These are phyloP conservation scores for Biscogniauxia marginata DNA, from an alignment of 2,329 filamentous ascomycete genomes.

Conservation along the genomic window DNA sequence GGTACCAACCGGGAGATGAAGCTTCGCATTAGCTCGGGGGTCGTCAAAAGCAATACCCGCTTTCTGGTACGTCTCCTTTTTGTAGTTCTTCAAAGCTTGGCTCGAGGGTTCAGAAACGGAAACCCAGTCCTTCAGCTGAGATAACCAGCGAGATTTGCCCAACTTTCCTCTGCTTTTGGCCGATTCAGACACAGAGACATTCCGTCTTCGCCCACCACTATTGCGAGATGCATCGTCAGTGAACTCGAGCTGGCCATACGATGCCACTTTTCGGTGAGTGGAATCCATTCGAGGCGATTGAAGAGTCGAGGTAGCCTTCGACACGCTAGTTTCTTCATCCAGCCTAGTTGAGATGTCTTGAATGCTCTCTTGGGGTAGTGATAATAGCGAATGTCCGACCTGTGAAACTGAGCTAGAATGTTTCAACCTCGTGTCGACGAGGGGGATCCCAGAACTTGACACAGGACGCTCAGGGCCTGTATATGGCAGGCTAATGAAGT, in stretches of 20 bases:
- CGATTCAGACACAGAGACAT: slow-evolving; percentile 10
- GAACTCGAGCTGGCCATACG: slow-evolving; percentile 1
- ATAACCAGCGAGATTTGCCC: slow-evolving; percentile 37
- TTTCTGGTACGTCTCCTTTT: slow-evolving; percentile 41
- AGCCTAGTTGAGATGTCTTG: slow-evolving; percentile 4
- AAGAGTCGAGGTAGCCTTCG: slow-evolving; percentile 6
- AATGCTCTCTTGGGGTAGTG: slow-evolving; percentile 1
- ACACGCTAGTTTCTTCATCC: slow-evolving; percentile 1
- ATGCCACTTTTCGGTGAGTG: slow-evolving; percentile 2
- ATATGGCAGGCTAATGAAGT: slow-evolving; percentile 10
- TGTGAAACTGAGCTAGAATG: slow-evolving; percentile 4
- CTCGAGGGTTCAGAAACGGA: slow-evolving; percentile 49
- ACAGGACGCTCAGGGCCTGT: slow-evolving; percentile 21
- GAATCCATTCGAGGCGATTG: slow-evolving; percentile 11
- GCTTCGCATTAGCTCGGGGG: slow-evolving; percentile 43
- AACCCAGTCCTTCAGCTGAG: slow-evolving; percentile 49
- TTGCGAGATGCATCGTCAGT: slow-evolving; percentile 1
- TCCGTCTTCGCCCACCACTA: slow-evolving; percentile 3
- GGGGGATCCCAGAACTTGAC: slow-evolving; percentile 28
- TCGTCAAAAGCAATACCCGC: slow-evolving; percentile 45
- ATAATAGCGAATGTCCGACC: slow-evolving; percentile 1
- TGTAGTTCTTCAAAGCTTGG: slow-evolving; percentile 48
- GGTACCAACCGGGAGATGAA: slow-evolving; percentile 45
- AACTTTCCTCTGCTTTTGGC: slow-evolving; percentile 30
- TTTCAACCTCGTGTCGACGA: slow-evolving; percentile 21